A percentile compares a stretch with the other conserved stretches of the same genome.
These are phyloP conservation scores for Cyberlindnera misumaiensis DNA, from an alignment of 805 yeast species.

Conservation along the genomic window DNA sequence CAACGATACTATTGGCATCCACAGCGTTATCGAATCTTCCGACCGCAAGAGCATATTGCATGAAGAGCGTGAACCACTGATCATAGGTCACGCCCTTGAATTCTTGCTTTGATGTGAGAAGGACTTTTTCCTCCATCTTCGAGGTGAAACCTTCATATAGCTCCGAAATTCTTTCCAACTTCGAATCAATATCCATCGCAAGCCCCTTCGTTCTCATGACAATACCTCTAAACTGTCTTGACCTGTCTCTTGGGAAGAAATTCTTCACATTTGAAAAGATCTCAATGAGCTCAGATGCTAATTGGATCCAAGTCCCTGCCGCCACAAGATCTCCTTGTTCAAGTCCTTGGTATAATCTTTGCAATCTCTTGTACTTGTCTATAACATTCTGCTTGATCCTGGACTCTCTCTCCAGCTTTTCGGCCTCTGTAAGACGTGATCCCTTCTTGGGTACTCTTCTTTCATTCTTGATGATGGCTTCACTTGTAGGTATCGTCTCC, in stretches of 20 bases:
- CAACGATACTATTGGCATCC: slow-evolving; percentile 63
- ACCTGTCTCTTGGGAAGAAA: slow-evolving; percentile 73
- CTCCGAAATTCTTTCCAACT: slow-evolving; percentile 59
- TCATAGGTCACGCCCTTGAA: slow-evolving; percentile 74
- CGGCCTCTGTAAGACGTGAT: slow-evolving; percentile 32
- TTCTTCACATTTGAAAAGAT: slow-evolving; percentile 70
- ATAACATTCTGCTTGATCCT: slow-evolving; percentile 50
- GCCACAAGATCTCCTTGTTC: slow-evolving; percentile 52
- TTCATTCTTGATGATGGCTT: slow-evolving; percentile 20
- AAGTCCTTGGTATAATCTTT: slow-evolving; percentile 43
- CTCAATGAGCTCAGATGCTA: slow-evolving; percentile 77
- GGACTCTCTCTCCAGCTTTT: slow-evolving; percentile 48
- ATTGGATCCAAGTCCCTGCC: slow-evolving; percentile 71
- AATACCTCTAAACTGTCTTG: slow-evolving; percentile 62
- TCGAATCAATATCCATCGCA: slow-evolving; percentile 63
- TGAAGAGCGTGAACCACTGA: slow-evolving; percentile 79
- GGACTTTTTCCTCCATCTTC: slow-evolving; percentile 35
- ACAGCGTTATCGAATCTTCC: slow-evolving; percentile 52
- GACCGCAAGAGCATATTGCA: slow-evolving; percentile 67
- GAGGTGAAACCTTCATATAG: slow-evolving; percentile 50
- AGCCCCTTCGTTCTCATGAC: slow-evolving; percentile 54
- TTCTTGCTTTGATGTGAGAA: slow-evolving; percentile 43
- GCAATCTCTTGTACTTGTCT: slow-evolving; percentile 48
- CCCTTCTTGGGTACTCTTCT: slow-evolving; percentile 24
- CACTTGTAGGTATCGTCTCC: slow-evolving; percentile 3